Evolutionary conservation across 192 early-diverging fungal genomes (phyloP), one percentile per base, ranked within the genome.

Genomic region (Coemansia sp.): DNA sequence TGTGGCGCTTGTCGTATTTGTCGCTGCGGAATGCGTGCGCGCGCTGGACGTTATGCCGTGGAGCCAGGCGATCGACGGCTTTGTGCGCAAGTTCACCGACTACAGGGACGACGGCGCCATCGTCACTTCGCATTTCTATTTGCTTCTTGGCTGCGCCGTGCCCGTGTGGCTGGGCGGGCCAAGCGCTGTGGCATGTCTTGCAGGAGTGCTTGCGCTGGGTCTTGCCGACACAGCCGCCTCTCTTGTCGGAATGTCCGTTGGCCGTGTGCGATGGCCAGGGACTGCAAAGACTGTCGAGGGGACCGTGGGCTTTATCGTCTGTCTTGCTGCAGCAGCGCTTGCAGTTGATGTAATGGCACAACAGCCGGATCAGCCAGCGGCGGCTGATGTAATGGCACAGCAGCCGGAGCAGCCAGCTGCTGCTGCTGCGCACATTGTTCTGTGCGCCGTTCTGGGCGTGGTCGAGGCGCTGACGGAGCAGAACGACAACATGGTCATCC

Each of bases 401-500:
- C 20, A 45, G 44, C 33, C 33, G 33, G 17, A 14, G 44, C 44
- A 45, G 44, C 44, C 44, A 6, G 30, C 1, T 9, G 52, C 15
- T 31, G 52, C 15, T 0, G 63, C 50, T 42, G 61, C 19, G 19
- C 75, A 33, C 62, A 36, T 64, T 57, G 62, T 5, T 52, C 66
- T 22, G 36, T 76, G 58, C 33, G 48, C 50, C 9, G 55, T 73
- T 27, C 50, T 84, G 74, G 92, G 82, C 2, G 62, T 92, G 62
- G 70, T 97, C 20, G 94, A 97, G 64, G 94, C 93, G 3, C 76
- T 90, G 54, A 91, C 94, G 2, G 88, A 85, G 52, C 95, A 98
- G 80, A 98, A 98, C 66, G 96, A 98, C 70, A 98, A 98, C 70
- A 74, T 96, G 31, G 77, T 95, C 22, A 86, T 97, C 54, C 95